phyloP scores from a whole-genome alignment of 2,329 filamentous ascomycete genomes.

The Exophiala lecanii-corni region DNA sequence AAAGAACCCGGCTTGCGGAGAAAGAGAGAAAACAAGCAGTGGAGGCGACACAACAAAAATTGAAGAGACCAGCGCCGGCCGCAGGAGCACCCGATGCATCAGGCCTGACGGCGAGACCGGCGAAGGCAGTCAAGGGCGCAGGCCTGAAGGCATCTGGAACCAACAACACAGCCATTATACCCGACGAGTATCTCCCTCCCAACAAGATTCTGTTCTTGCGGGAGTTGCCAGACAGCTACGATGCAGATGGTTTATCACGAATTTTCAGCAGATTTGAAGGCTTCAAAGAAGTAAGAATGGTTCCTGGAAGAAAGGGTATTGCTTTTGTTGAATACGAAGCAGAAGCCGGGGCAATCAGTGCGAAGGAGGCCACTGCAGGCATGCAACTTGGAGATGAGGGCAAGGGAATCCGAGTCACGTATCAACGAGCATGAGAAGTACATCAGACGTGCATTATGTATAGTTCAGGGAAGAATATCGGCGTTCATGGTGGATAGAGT shows the following conservation, averaged over 20 bases:
- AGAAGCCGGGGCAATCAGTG: slow-evolving; percentile 81
- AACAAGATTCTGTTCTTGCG: slow-evolving; percentile 96
- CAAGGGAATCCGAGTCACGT: slow-evolving; percentile 88
- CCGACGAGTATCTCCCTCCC: slow-evolving; percentile 95
- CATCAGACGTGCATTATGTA: neutral
- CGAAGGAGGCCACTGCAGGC: slow-evolving; percentile 87
- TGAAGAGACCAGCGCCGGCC: slow-evolving; percentile 59
- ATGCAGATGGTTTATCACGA: slow-evolving; percentile 69
- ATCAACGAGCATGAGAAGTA: slow-evolving; percentile 71
- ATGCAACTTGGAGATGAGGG: slow-evolving; percentile 71
- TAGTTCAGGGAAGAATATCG: slow-evolving; percentile 2
- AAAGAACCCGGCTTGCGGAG: slow-evolving; percentile 75
- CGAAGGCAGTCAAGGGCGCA: slow-evolving; percentile 65
- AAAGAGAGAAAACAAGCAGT: slow-evolving; percentile 81
- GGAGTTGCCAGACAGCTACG: slow-evolving; percentile 82
- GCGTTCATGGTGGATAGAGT: slow-evolving; percentile 4
- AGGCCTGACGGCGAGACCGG: slow-evolving; percentile 30
- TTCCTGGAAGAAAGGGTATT: slow-evolving; percentile 80
- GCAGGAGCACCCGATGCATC: slow-evolving; percentile 29
- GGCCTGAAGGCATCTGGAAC: slow-evolving; percentile 74
- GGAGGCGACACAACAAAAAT: slow-evolving; percentile 71
- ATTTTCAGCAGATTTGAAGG: slow-evolving; percentile 89
- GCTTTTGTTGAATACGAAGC: slow-evolving; percentile 96
- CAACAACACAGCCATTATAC: slow-evolving; percentile 66
- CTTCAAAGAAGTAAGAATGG: slow-evolving; percentile 86